phyloP scores from a whole-genome alignment of 1,284 basidiomycete species.

The Trametes versicolor region DNA sequence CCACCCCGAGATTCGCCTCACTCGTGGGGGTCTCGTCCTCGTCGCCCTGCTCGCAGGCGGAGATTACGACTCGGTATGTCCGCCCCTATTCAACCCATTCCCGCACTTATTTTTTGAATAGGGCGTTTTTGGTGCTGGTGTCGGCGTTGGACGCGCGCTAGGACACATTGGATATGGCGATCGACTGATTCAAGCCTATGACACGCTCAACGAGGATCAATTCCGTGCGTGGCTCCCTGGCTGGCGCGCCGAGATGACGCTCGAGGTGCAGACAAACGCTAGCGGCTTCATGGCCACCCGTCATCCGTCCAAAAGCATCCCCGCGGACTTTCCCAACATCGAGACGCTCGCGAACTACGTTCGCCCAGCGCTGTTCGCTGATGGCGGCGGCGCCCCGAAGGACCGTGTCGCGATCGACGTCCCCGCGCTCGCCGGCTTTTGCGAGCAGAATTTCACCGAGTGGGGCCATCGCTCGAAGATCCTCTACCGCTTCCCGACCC shows the following conservation, averaged over 20 bases:
- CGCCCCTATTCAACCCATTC: too few species aligned
- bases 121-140: slow-evolving; percentile 50
- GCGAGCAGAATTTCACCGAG: slow-evolving; percentile 63
- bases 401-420: slow-evolving; percentile 51
- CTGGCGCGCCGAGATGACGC: slow-evolving; percentile 55
- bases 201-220: slow-evolving; percentile 35
- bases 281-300: slow-evolving; percentile 51
- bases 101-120: slow-evolving; percentile 27
- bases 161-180: slow-evolving; percentile 55
- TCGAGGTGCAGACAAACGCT: slow-evolving; percentile 59
- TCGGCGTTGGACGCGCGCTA: slow-evolving; percentile 48
- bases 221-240: slow-evolving; percentile 45
- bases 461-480: slow-evolving; percentile 47
- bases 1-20: slow-evolving; percentile 52
- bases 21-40: slow-evolving; percentile 65
- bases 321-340: slow-evolving; percentile 51
- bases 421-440: slow-evolving; percentile 56
- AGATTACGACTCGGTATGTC: slow-evolving; percentile 66
- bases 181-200: slow-evolving; percentile 53
- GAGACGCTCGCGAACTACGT: slow-evolving; percentile 57
- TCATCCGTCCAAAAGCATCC: slow-evolving; percentile 51
- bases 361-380: slow-evolving; percentile 45
- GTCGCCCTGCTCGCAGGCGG: slow-evolving; percentile 73
- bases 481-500: slow-evolving; percentile 14
- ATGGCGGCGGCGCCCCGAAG: slow-evolving; percentile 42